These are phyloP conservation scores for Amanita fuliginea DNA, from an alignment of 768 basidiomycete species.

Conservation along the genomic window DNA sequence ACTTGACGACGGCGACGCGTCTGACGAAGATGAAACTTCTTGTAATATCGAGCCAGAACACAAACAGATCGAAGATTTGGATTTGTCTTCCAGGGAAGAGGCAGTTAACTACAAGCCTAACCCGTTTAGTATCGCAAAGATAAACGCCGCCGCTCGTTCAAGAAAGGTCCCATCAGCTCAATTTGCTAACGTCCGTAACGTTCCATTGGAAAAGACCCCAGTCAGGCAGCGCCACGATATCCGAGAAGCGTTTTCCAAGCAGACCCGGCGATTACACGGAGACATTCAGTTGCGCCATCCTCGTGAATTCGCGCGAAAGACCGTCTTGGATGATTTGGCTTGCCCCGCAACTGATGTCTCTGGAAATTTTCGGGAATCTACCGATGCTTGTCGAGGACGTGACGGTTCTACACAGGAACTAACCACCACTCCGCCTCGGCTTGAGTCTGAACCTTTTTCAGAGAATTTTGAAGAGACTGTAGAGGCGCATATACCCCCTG, in stretches of 20 bases:
- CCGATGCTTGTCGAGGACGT: not conserved
- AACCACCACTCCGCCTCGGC: not conserved
- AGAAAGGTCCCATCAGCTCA: not conserved
- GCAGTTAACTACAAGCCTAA: conserved; percentile 59
- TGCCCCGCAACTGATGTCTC: not conserved
- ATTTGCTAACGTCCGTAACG: not conserved
- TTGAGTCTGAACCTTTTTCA: not conserved
- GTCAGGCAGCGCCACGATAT: not conserved
- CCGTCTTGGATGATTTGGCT: not conserved
- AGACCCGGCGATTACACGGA: not conserved
- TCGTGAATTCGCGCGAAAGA: not conserved
- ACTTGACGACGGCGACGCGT: not conserved
- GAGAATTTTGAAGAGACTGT: too few relatives aligned
- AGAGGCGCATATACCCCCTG: not conserved
- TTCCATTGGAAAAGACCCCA: not conserved
- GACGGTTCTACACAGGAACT: not conserved
- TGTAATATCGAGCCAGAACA: conserved; percentile 13
- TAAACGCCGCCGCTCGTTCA: conserved; percentile 54
- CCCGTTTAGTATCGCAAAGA: conserved; percentile 73
- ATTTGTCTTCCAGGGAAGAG: conserved; percentile 51
- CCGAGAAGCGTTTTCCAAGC: not conserved
- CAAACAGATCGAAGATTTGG: conserved; percentile 35
- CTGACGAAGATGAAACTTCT: not conserved
- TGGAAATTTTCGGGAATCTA: not conserved
- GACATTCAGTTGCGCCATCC: not conserved